A percentile compares a stretch with the other conserved stretches of the same genome.
These are phyloP conservation scores for Paramecium primaurelia DNA, from an alignment of 73 alveolate species.

Conservation along the genomic window DNA sequence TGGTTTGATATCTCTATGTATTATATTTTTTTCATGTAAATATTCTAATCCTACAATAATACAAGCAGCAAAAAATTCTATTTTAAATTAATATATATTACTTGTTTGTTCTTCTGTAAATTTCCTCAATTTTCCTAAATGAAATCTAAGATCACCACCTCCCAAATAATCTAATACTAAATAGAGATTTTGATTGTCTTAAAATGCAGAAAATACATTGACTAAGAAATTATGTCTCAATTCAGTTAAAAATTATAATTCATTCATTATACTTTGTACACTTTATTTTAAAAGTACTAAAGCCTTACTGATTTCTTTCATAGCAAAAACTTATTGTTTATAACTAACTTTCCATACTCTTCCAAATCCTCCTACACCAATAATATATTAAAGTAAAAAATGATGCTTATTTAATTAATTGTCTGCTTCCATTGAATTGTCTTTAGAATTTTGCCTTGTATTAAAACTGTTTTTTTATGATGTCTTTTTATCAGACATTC, in stretches of 20 bases:
- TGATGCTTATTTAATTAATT: neutral
- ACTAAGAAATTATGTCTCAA: constrained; percentile 72
- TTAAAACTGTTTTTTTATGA: neutral
- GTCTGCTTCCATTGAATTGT: neutral
- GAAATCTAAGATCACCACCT: constrained; percentile 81
- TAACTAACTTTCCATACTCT: constrained; percentile 78
- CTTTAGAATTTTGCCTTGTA: neutral
- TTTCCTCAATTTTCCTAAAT: constrained; percentile 59
- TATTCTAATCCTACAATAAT: constrained; percentile 89
- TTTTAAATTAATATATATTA: neutral
- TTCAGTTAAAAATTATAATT: constrained; percentile 66
- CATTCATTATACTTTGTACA: constrained; percentile 69
- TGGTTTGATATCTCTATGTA: constrained; percentile 97
- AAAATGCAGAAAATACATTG: constrained; percentile 74
- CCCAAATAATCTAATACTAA: constrained; percentile 72
- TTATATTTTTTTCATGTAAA: constrained; percentile 82
- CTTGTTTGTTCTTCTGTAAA: constrained; percentile 77
- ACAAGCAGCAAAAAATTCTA: constrained; percentile 89
- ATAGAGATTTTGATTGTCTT: constrained; percentile 69
- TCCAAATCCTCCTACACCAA: constrained; percentile 84
- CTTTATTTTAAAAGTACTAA: constrained; percentile 74
- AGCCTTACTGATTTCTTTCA: constrained; percentile 74
- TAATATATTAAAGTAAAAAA: constrained; percentile 41
- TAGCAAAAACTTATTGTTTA: constrained; percentile 70
- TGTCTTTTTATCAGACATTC: neutral